phyloP scores from a whole-genome alignment of 1,284 basidiomycete species.

The Rhodofomes roseus region DNA sequence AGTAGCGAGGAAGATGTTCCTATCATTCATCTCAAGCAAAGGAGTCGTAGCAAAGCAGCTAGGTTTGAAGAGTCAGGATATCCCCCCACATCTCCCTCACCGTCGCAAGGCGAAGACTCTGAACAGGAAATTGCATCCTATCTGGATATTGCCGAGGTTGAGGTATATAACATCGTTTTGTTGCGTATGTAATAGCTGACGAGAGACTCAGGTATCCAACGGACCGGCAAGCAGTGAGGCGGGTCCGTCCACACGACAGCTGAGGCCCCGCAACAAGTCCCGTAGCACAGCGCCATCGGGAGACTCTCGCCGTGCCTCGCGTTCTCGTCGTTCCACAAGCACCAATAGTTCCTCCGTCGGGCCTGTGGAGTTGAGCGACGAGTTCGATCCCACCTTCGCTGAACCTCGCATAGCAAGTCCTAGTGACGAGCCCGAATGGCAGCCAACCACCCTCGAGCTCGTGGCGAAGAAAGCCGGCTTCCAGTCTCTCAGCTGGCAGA shows the following conservation, averaged over 20 bases:
- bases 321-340: constrained; percentile 15
- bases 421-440: constrained; percentile 11
- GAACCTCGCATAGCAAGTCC: constrained; percentile 9
- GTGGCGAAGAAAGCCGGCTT: constrained; percentile 13
- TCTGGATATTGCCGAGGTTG: constrained; percentile 1
- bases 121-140: constrained; percentile 5
- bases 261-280: constrained; percentile 1
- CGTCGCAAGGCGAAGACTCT: constrained; percentile 8
- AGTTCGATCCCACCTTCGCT: constrained; percentile 2
- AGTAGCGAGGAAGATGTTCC: neutral
- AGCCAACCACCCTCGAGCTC: constrained; percentile 5
- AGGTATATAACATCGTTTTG: neutral
- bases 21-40: neutral
- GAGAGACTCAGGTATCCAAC: constrained; percentile 2
- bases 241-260: constrained; percentile 4
- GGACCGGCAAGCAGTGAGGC: neutral
- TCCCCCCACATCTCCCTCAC: neutral
- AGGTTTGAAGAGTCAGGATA: neutral
- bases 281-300: neutral
- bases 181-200: neutral
- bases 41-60: neutral
- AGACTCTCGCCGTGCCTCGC: neutral
- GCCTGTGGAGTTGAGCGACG: constrained; percentile 6
- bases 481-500: constrained; percentile 18
- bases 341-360: constrained; percentile 18